Percentiles rank a stretch among this genome's conserved stretches.
These are phyloP conservation scores for Annona cherimola DNA, from an alignment of 164 flowering plant genomes.

Conservation along the genomic window DNA sequence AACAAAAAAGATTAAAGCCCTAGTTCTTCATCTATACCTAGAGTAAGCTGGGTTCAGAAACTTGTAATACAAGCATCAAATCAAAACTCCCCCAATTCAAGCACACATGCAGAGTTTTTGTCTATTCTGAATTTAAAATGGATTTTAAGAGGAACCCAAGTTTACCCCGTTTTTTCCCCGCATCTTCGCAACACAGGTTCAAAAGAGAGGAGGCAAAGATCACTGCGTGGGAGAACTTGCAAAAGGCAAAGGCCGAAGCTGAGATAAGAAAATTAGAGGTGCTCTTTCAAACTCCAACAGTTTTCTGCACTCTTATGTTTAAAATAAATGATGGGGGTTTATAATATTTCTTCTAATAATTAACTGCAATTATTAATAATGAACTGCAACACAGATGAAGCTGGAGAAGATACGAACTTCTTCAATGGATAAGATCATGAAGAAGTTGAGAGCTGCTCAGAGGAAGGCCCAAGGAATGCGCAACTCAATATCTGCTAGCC, in stretches of 20 bases:
- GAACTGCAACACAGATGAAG: slow-evolving; percentile 8
- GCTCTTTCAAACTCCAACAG: slow-evolving; percentile 7
- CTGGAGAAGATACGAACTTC: slow-evolving; percentile 67
- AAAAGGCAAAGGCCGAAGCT: slow-evolving; percentile 98
- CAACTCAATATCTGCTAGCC: slow-evolving; percentile 43
- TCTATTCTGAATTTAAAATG: too few species aligned
- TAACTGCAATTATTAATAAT: too few species aligned
- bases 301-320: not conserved
- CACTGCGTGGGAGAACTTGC: slow-evolving; percentile 96
- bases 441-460: slow-evolving; percentile 78
- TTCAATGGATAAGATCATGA: slow-evolving; percentile 92
- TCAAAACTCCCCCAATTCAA: too few species aligned
- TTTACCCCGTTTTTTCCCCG: not conserved
- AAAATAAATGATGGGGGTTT: not conserved
- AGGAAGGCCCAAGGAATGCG: slow-evolving; percentile 94
- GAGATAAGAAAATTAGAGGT: slow-evolving; percentile 94
- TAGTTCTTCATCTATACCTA: too few species aligned
- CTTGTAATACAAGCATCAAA: too few species aligned
- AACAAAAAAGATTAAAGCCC: too few species aligned
- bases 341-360: too few species aligned
- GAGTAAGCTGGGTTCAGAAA: too few species aligned
- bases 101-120: too few species aligned
- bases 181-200: slow-evolving; percentile 29
- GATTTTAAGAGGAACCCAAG: not conserved
- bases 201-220: slow-evolving; percentile 92